Percentiles rank a stretch among this genome's conserved stretches.
Conservation (phyloP, 768 basidiomycete genomes). For the Boletus barrowsii region DNA sequence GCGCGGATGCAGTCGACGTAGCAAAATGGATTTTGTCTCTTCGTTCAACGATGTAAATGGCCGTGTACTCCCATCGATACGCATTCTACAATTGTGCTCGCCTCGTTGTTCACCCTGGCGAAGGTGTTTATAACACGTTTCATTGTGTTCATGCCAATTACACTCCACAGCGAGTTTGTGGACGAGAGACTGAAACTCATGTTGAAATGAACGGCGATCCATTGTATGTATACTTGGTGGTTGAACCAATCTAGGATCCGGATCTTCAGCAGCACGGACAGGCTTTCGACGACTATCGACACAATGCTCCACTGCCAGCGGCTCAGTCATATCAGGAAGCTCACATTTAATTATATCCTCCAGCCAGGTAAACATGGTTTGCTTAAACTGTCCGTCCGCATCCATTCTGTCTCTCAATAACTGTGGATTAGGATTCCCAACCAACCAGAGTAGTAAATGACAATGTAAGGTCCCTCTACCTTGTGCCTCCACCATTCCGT, state of each 20-base stretch:
- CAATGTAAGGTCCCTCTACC: neutral
- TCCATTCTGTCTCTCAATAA: neutral
- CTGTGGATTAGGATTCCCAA: neutral
- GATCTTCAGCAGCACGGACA: too few relatives aligned
- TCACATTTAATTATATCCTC: neutral
- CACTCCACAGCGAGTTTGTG: neutral
- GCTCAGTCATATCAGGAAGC: neutral
- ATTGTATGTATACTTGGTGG: too few relatives aligned
- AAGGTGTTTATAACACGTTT: neutral
- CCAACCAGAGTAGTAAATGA: neutral
- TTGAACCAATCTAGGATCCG: too few relatives aligned
- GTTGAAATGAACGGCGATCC: too few relatives aligned
- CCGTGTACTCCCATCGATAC: neutral
- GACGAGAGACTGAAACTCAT: too few relatives aligned
- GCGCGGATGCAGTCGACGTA: neutral
- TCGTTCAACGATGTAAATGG: neutral
- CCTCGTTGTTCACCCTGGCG: neutral
- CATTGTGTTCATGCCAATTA: neutral
- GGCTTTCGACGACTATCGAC: too few relatives aligned
- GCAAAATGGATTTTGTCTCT: neutral
- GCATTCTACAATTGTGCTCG: neutral
- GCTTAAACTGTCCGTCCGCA: neutral
- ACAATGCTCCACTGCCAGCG: neutral
- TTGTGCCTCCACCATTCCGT: neutral
- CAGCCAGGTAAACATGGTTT: neutral